These are phyloP conservation scores for Imleria badia DNA, from an alignment of 768 basidiomycete genomes.

Conservation along the genomic window DNA sequence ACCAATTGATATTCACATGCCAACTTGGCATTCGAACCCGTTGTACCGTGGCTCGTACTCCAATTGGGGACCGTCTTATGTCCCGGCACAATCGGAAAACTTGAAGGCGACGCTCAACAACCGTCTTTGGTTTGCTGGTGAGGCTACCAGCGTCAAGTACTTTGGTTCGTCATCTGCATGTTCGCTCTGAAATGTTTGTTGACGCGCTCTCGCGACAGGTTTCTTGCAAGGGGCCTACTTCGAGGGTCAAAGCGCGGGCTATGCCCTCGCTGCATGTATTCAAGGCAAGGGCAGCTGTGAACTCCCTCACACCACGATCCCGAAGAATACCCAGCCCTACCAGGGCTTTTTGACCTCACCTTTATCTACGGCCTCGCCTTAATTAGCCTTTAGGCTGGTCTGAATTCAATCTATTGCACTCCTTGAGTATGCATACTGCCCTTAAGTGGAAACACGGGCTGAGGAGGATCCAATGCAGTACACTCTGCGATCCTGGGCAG, in stretches of 20 bases:
- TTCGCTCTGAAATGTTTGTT: not conserved
- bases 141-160: slow-evolving; percentile 57
- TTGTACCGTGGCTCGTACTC: slow-evolving; percentile 51
- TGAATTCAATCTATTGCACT: not conserved
- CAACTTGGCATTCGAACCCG: slow-evolving; percentile 53
- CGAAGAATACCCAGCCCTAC: slow-evolving; percentile 37
- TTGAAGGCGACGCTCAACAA: slow-evolving; percentile 51
- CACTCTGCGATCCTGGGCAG: no score
- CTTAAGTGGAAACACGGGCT: no score
- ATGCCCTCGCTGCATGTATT: slow-evolving; percentile 44
- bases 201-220: slow-evolving; percentile 32
- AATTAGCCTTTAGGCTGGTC: not conserved
- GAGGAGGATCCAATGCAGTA: no score
- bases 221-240: slow-evolving; percentile 60
- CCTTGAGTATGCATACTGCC: no score
- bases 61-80: slow-evolving; percentile 68
- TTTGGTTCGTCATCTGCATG: slow-evolving; percentile 46
- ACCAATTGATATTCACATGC: slow-evolving; percentile 55
- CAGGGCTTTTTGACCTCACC: slow-evolving; percentile 15
- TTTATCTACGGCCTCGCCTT: not conserved
- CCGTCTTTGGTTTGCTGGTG: slow-evolving; percentile 62
- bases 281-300: slow-evolving; percentile 23
- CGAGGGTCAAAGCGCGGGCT: slow-evolving; percentile 47
- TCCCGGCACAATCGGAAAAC: slow-evolving; percentile 53
- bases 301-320: slow-evolving; percentile 26